Evolutionary conservation across 116 monocot species (phyloP), one percentile per base, ranked within the genome.

Genomic region (Phalaenopsis hybrid): DNA sequence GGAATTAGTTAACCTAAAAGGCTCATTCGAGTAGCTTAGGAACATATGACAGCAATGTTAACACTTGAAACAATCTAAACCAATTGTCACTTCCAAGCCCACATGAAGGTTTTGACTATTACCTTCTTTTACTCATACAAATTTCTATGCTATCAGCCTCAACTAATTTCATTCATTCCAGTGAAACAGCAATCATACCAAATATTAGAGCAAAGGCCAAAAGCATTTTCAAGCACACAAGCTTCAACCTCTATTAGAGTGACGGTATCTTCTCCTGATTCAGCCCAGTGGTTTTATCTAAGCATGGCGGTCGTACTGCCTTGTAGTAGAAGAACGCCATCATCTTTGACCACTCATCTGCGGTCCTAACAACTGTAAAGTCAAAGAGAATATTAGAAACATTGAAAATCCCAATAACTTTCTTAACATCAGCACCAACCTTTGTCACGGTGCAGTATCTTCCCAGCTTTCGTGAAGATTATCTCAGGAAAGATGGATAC

Each of bases 281-380:
- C 81, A 85, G 57, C 18, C 93, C 92, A 65, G 80, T 90, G 73
- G 72, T 34, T 82, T 90, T 70, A 18, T 82, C 84, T 3, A 93
- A 81, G 85, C 85, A 98, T 0, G 92, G 49, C 8, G 95, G 95
- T 57, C 91, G 86, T n/a, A 57, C 84, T 78, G 95, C 98, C 80
- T 91, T 95, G 84, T 92, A 95, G 86, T 95, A 95, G 86, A 99
- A 99, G 85, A 93, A 99, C 8, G 92, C 93, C 92, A 99, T 99
- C 18, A 99, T 91, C 85, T 95, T 90, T 4, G 92, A 92, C 95
- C 92, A 95, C 52, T 95, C 95, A 4, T 93, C 95, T 48, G 88
- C 93, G 12, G 87, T 88, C 63, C 95, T 81, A 51, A 89, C 88
- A 44, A 90, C 98, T 99, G 83, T 63, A 85, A 49, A 44, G 44